phyloP scores from a whole-genome alignment of 2,329 filamentous ascomycete species.

The Sporothrix protearum region DNA sequence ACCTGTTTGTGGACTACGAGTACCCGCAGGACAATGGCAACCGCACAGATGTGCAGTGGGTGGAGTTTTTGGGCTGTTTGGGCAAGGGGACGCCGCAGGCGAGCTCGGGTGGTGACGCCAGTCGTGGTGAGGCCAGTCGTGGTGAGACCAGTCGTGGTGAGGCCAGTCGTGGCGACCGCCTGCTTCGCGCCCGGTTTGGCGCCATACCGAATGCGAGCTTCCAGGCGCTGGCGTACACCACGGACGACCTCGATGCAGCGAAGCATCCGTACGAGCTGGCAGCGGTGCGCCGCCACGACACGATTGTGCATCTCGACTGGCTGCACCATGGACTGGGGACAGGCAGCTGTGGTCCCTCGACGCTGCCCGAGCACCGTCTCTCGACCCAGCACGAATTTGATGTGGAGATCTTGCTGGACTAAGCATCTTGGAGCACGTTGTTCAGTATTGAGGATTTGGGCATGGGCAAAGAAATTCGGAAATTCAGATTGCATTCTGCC shows the following conservation, averaged over 20 bases:
- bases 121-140: not conserved
- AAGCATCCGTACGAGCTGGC: conserved; percentile 60
- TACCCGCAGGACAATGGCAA: conserved; percentile 67
- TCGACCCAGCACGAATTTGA: conserved; percentile 42
- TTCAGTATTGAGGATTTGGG: not conserved
- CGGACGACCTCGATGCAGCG: conserved; percentile 50
- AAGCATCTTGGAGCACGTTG: not conserved
- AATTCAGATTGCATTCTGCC: not conserved
- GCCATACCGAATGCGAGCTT: conserved; percentile 44
- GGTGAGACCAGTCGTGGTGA: not conserved
- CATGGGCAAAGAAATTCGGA: not conserved
- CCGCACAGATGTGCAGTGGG: conserved; percentile 60
- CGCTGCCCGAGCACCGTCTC: conserved; percentile 47
- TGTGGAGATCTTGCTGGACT: conserved; percentile 46
- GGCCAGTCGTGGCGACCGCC: conserved; percentile 23
- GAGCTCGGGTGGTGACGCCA: not conserved
- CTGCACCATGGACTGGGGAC: conserved; percentile 61
- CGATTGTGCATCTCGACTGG: conserved; percentile 57
- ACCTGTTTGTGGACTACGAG: conserved; percentile 60
- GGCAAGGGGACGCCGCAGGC: conserved; percentile 10
- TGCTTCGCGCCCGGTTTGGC: conserved; percentile 46
- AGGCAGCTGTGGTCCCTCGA: conserved; percentile 59
- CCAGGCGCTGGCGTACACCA: conserved; percentile 53
- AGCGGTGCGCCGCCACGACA: conserved; percentile 45
- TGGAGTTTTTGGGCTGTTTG: conserved; percentile 51